Percentiles rank a stretch among this genome's conserved stretches.
Conservation (phyloP, 345 rosid genomes). For the Clausena lansium region DNA sequence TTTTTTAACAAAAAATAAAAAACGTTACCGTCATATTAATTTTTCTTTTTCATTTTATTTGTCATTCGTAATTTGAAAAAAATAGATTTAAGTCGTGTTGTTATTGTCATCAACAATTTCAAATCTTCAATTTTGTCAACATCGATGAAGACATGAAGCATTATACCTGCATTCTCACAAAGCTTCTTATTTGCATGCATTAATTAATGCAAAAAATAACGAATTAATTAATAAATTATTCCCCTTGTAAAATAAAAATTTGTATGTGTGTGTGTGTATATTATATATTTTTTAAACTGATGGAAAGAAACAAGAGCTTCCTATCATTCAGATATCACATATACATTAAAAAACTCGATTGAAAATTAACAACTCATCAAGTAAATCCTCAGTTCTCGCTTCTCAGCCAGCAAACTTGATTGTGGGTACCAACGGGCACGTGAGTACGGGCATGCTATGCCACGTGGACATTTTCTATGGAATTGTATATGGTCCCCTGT, state of each 20-base stretch:
- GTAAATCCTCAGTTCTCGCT: neutral
- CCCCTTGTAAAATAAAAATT: neutral
- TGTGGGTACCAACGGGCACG: neutral
- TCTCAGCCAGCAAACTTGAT: conserved; percentile 1
- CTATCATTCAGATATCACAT: conserved; percentile 23
- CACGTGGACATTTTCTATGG: neutral
- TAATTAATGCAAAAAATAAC: neutral
- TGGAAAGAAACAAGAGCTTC: neutral
- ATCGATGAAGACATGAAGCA: neutral
- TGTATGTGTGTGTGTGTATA: neutral
- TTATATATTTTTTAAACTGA: neutral
- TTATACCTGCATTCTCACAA: neutral
- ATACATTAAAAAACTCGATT: neutral
- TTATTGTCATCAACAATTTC: neutral
- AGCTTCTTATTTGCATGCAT: too few species aligned
- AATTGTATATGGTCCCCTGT: neutral
- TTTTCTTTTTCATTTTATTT: too few species aligned
- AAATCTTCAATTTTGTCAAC: neutral
- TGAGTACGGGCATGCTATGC: neutral
- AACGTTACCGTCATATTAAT: too few species aligned
- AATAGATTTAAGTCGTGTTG: neutral
- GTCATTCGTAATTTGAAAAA: too few species aligned
- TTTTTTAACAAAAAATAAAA: too few species aligned
- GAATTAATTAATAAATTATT: neutral
- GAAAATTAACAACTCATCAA: neutral